A percentile compares a stretch with the other conserved stretches of the same genome.
phyloP scores from a whole-genome alignment of 2,329 filamentous ascomycete species.

The Penicillium sp. region DNA sequence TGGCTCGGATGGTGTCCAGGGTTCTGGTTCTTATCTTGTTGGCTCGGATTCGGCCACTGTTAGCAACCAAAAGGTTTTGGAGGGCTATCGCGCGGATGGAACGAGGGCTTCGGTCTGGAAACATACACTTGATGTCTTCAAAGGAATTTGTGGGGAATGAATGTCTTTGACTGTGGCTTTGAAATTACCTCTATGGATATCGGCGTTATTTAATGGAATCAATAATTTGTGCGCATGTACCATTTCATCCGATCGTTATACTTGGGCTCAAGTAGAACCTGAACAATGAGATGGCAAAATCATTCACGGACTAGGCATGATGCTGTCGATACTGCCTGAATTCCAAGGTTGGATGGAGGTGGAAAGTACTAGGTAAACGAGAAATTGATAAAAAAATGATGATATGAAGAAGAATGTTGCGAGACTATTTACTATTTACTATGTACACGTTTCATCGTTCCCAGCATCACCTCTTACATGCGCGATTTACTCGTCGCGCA shows the following conservation, averaged over 20 bases:
- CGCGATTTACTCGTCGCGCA: conserved; percentile 22
- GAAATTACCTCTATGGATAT: background rate
- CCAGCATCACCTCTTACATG: conserved; percentile 14
- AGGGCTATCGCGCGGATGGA: conserved; percentile 13
- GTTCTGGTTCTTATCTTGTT: conserved; percentile 19
- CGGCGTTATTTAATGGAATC: background rate
- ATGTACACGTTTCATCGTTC: conserved; percentile 6
- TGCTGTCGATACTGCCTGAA: too few relatives aligned
- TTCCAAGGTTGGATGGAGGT: too few relatives aligned
- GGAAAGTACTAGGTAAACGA: too few relatives aligned
- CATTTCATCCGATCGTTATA: too few relatives aligned
- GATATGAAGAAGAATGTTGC: background rate
- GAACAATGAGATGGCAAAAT: background rate
- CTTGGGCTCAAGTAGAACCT: background rate
- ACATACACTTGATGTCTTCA: conserved; percentile 17
- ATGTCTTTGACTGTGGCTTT: background rate
- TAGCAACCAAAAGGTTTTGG: conserved; percentile 11
- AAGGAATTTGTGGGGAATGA: conserved; percentile 12
- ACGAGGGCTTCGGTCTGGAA: conserved; percentile 17
- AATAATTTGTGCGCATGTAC: background rate
- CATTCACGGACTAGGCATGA: conserved; percentile 1
- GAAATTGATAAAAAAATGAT: background rate
- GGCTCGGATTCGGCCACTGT: conserved; percentile 13
- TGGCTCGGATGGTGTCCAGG: conserved; percentile 16
- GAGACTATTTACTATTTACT: conserved; percentile 12